These are phyloP conservation scores for Apiotrichum porosum DNA, from an alignment of 1,284 basidiomycete genomes.

Conservation along the genomic window DNA sequence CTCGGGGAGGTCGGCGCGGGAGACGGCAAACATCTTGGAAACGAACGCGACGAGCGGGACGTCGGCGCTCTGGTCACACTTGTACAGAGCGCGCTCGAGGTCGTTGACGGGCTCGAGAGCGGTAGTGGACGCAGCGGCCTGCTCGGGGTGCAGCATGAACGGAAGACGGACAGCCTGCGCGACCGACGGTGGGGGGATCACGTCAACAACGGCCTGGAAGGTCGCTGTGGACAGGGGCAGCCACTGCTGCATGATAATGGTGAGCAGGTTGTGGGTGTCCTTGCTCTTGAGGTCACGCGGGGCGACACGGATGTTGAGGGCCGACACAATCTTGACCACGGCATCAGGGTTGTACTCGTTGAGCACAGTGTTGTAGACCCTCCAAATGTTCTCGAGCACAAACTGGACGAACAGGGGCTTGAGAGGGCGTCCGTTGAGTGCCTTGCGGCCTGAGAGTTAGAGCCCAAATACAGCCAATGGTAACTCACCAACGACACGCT, in stretches of 20 bases:
- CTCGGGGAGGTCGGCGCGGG: conserved; percentile 73
- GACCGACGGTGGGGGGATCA: conserved; percentile 77
- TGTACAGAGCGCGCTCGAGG: conserved; percentile 76
- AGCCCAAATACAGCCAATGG: not conserved
- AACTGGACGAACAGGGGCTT: conserved; percentile 99
- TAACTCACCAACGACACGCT: conserved; percentile 66
- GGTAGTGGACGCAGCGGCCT: conserved; percentile 37
- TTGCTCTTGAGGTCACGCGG: conserved; percentile 89
- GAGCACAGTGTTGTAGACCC: conserved; percentile 83
- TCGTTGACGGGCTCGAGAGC: conserved; percentile 62
- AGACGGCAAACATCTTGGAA: conserved; percentile 97
- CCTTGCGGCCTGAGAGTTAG: conserved; percentile 59
- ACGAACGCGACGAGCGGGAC: conserved; percentile 78
- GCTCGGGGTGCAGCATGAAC: conserved; percentile 85
- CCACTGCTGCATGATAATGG: conserved; percentile 91
- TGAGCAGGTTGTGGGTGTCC: conserved; percentile 77
- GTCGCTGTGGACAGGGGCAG: conserved; percentile 87
- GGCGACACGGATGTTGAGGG: conserved; percentile 76
- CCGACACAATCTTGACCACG: conserved; percentile 78
- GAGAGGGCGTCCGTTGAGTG: conserved; percentile 71
- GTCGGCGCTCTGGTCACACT: conserved; percentile 59
- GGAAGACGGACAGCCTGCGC: conserved; percentile 84
- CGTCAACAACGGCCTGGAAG: conserved; percentile 86
- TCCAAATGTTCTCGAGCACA: conserved; percentile 95
- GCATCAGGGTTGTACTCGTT: conserved; percentile 81